phyloP scores from a whole-genome alignment of 352 stramenopile species.

The Sclerospora graminicola region DNA sequence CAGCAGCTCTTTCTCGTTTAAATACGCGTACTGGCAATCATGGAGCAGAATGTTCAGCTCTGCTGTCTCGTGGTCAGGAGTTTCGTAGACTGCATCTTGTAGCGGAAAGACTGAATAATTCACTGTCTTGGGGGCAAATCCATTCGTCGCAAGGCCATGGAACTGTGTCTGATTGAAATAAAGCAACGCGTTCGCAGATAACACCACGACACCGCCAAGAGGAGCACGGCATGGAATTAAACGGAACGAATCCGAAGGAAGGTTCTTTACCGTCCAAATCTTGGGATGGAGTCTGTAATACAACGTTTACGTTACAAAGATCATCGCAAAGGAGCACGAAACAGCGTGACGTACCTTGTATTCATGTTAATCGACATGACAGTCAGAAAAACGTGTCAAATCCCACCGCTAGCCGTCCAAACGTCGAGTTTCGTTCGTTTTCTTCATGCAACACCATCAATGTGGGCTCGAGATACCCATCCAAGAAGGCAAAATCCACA shows the following conservation, averaged over 20 bases:
- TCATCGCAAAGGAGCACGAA: neutral
- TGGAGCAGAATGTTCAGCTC: conserved; percentile 51
- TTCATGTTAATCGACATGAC: conserved; percentile 85
- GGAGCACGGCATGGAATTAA: conserved; percentile 64
- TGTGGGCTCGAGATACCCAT: conserved; percentile 79
- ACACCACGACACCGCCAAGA: conserved; percentile 61
- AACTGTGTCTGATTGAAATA: conserved; percentile 88
- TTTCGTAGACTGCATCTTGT: conserved; percentile 53
- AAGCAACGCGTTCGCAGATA: conserved; percentile 70
- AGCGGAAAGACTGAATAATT: conserved; percentile 64
- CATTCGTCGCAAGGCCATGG: conserved; percentile 56
- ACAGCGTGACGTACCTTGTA: conserved; percentile 32
- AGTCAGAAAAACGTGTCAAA: conserved; percentile 78
- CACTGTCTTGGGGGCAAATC: conserved; percentile 66
- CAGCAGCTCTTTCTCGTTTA: conserved; percentile 62
- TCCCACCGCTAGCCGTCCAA: conserved; percentile 49
- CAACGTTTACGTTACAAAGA: neutral
- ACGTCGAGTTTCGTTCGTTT: conserved; percentile 64
- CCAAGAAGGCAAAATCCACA: conserved; percentile 71
- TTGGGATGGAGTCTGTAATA: conserved; percentile 54
- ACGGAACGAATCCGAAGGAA: conserved; percentile 69
- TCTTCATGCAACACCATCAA: conserved; percentile 83
- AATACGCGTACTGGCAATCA: conserved; percentile 57
- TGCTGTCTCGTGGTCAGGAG: conserved; percentile 31
- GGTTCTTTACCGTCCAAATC: conserved; percentile 78